Conservation (phyloP, 1,139 yeast species). For the Hansenula sp. region DNA sequence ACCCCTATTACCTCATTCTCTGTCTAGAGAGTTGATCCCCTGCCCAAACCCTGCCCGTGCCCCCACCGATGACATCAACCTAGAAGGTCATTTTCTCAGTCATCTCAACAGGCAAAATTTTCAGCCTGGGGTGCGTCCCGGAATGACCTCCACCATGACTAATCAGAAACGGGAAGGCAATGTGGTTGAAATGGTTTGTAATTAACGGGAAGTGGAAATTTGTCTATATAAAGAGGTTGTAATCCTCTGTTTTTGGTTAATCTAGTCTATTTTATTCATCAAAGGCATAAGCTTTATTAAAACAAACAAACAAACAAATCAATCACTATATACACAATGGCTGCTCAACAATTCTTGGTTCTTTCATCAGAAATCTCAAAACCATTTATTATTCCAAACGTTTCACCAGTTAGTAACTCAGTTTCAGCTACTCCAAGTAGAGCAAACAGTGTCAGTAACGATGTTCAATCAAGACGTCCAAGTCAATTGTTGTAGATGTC, state of each 20-base stretch:
- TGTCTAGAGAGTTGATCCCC: too few species aligned
- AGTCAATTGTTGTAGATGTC: slow-evolving; percentile 1
- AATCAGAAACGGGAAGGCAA: neutral
- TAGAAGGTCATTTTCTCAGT: too few species aligned
- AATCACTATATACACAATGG: too few species aligned
- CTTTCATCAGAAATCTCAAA: slow-evolving; percentile 52
- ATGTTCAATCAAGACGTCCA: neutral
- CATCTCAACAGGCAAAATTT: too few species aligned
- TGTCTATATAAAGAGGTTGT: neutral
- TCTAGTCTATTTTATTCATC: neutral
- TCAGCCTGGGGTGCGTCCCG: neutral
- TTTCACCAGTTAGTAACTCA: slow-evolving; percentile 57
- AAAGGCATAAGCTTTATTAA: slow-evolving; percentile 3
- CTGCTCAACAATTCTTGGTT: slow-evolving; percentile 35
- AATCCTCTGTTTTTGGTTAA: neutral
- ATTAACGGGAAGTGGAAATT: neutral
- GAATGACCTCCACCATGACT: slow-evolving; percentile 1
- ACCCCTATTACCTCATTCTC: too few species aligned
- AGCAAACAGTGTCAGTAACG: neutral
- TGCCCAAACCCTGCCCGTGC: too few species aligned
- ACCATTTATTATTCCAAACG: slow-evolving; percentile 62
- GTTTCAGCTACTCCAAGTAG: neutral
- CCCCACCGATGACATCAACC: too few species aligned
- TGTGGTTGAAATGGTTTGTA: neutral
- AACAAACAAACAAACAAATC: slow-evolving; percentile 7